These are phyloP conservation scores for Verticillium isaacii DNA, from an alignment of 2,329 filamentous ascomycete species.

Conservation along the genomic window DNA sequence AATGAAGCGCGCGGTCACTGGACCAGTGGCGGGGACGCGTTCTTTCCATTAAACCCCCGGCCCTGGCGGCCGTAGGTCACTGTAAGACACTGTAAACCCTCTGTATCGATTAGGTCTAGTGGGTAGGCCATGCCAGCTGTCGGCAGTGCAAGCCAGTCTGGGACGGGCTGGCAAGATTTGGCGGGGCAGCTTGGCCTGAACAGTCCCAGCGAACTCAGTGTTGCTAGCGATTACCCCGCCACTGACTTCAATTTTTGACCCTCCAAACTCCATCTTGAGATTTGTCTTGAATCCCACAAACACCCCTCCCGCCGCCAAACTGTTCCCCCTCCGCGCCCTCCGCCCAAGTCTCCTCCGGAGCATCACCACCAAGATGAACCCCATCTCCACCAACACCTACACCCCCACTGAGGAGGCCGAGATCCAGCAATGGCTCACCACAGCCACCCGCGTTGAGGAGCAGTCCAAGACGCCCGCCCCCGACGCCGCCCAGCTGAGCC, in stretches of 20 bases:
- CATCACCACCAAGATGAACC: constrained; percentile 50
- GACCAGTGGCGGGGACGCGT: constrained; percentile 1
- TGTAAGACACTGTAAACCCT: not conserved
- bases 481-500: constrained; percentile 56
- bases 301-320: constrained; percentile 23
- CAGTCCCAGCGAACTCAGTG: not conserved
- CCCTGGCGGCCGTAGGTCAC: not conserved
- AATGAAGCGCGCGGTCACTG: constrained; percentile 26
- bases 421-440: constrained; percentile 84
- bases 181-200: not conserved
- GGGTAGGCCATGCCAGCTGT: not conserved
- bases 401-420: constrained; percentile 76
- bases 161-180: not conserved
- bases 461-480: constrained; percentile 32
- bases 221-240: not conserved
- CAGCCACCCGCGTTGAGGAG: constrained; percentile 64
- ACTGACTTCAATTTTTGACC: not conserved
- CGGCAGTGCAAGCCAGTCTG: not conserved
- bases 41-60: not conserved
- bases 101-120: not conserved
- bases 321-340: constrained; percentile 39
- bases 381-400: constrained; percentile 66
- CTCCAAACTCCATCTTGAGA: not conserved
- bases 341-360: constrained; percentile 28
- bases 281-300: not conserved